A percentile compares a stretch with the other conserved stretches of the same genome.
These are phyloP conservation scores for Byssothecium circinans DNA, from an alignment of 2,329 filamentous ascomycete species.

Conservation along the genomic window DNA sequence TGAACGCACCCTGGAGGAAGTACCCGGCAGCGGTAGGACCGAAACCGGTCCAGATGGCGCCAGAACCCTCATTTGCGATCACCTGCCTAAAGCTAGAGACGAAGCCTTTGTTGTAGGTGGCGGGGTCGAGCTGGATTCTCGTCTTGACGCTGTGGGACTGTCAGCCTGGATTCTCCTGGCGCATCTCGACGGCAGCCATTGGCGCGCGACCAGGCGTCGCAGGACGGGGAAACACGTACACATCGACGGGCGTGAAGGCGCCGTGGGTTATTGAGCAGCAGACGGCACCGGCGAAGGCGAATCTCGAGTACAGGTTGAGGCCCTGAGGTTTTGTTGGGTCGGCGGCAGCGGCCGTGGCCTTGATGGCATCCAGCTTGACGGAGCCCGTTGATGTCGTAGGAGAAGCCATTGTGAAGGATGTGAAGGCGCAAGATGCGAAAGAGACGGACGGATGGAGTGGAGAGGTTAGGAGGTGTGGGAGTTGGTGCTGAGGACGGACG, in stretches of 20 bases:
- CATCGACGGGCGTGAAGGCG: constrained; percentile 95
- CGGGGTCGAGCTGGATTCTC: constrained; percentile 88
- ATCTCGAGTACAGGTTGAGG: constrained; percentile 83
- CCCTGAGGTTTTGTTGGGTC: constrained; percentile 61
- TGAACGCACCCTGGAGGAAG: constrained; percentile 92
- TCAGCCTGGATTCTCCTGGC: constrained; percentile 21
- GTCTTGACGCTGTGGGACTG: constrained; percentile 76
- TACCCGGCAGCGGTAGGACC: constrained; percentile 87
- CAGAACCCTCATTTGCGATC: constrained; percentile 75
- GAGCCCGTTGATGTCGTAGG: constrained; percentile 54
- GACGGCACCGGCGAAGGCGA: constrained; percentile 95
- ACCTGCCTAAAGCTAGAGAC: constrained; percentile 86
- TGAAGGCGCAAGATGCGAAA: constrained; percentile 14
- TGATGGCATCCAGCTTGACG: constrained; percentile 56
- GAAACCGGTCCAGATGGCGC: constrained; percentile 81
- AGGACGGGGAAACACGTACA: constrained; percentile 67
- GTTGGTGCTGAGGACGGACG: constrained; percentile 35
- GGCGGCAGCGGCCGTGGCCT: constrained; percentile 50
- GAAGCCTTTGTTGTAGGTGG: constrained; percentile 84
- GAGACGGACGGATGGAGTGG: constrained; percentile 12
- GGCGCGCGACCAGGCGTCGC: constrained; percentile 11
- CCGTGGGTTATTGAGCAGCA: constrained; percentile 99
- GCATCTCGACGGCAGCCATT: constrained; percentile 29
- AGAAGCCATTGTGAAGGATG: constrained; percentile 24
- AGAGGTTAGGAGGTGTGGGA: constrained; percentile 15